These are phyloP conservation scores for Myxozyma vanderwaltii DNA, from an alignment of 805 yeast genomes.

Conservation along the genomic window DNA sequence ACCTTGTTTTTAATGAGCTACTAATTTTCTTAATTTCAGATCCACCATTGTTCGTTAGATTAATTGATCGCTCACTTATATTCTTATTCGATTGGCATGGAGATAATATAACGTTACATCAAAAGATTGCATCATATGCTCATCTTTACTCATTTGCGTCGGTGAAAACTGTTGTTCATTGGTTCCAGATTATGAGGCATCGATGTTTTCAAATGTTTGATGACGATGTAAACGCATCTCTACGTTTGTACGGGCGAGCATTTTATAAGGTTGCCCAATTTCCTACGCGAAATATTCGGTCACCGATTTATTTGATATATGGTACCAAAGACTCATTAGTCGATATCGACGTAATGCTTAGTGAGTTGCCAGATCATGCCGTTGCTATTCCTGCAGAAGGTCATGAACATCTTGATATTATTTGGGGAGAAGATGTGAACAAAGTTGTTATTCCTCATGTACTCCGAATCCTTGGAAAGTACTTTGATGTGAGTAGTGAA, in stretches of 20 bases:
- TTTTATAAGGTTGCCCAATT: constrained; percentile 56
- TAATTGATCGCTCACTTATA: constrained; percentile 71
- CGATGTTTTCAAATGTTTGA: constrained; percentile 87
- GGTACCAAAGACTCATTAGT: constrained; percentile 82
- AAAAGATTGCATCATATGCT: constrained; percentile 77
- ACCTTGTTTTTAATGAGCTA: too few species aligned
- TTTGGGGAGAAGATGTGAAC: constrained; percentile 79
- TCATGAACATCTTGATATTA: constrained; percentile 89
- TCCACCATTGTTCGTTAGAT: constrained; percentile 69
- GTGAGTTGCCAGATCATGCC: constrained; percentile 59
- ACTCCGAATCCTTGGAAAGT: constrained; percentile 9
- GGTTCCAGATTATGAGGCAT: constrained; percentile 86
- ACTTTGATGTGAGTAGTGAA: not conserved
- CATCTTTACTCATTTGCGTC: constrained; percentile 90
- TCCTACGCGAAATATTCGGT: constrained; percentile 66
- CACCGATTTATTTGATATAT: constrained; percentile 77
- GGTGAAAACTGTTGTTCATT: constrained; percentile 91
- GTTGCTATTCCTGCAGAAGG: constrained; percentile 56
- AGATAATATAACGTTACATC: constrained; percentile 65
- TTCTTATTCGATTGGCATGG: constrained; percentile 81
- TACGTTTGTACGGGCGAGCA: constrained; percentile 41
- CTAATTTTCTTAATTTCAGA: constrained; percentile 41
- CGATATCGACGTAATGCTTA: constrained; percentile 75
- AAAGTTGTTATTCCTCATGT: constrained; percentile 46
- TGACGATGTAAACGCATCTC: constrained; percentile 48